A percentile compares a stretch with the other conserved stretches of the same genome.
phyloP scores from a whole-genome alignment of 306 rosid species.

The Echinosophora koreensis region DNA sequence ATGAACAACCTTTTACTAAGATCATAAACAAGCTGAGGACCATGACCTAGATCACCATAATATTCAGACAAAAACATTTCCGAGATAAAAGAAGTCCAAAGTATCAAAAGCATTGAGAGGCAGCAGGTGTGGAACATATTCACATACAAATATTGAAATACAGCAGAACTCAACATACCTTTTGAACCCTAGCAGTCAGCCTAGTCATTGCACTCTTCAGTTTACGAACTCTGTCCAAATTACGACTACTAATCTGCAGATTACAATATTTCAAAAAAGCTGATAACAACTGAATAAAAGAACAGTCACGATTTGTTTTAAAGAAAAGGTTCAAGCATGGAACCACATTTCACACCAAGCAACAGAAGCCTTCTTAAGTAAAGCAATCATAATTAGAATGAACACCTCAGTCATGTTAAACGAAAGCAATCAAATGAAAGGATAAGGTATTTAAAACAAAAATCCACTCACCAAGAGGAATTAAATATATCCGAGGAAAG shows the following conservation, averaged over 20 bases:
- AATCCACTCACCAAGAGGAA: background rate
- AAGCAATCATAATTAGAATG: constrained; percentile 22
- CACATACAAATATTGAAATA: background rate
- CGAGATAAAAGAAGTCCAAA: background rate
- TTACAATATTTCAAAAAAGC: constrained; percentile 28
- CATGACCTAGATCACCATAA: background rate
- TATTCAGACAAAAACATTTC: background rate
- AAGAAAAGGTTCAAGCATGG: constrained; percentile 25
- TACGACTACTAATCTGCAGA: constrained; percentile 91
- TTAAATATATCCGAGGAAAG: constrained; percentile 7
- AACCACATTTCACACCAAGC: constrained; percentile 20
- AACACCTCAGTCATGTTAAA: constrained; percentile 25
- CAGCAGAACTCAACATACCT: constrained; percentile 58
- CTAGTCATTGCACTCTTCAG: constrained; percentile 97
- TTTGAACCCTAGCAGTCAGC: constrained; percentile 97
- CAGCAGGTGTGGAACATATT: constrained; percentile 20
- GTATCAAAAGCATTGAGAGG: constrained; percentile 29
- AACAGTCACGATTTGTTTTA: background rate
- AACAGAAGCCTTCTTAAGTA: constrained; percentile 19
- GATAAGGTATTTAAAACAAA: constrained; percentile 10
- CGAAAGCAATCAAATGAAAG: constrained; percentile 27
- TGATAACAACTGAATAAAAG: constrained; percentile 13
- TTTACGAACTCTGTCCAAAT: constrained; percentile 97
- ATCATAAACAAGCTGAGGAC: background rate
- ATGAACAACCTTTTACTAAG: background rate